Evolutionary conservation across 2,329 filamentous ascomycete genomes (phyloP), one percentile per base, ranked within the genome.

Genomic region (Neobulgaria alba): DNA sequence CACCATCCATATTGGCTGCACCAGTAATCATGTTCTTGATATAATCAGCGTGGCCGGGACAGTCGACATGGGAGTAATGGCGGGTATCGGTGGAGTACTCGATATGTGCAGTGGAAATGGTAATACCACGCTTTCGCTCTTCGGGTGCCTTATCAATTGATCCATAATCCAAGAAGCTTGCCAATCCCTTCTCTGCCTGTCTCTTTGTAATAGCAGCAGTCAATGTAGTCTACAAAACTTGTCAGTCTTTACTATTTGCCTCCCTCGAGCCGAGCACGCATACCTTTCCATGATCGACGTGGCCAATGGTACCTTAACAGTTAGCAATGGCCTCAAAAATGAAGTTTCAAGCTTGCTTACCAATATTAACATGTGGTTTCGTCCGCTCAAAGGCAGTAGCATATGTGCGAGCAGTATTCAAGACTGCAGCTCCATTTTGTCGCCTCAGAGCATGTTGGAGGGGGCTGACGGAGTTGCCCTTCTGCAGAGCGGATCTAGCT

Each of bases 11-110:
- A 75, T 88, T 94, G 60, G 93, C 90, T 50, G 92, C 89, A 80
- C 92, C 92, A 55, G 92, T 98, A 67, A 98, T 98, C 92, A 98
- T 98, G 82, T 98, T 98, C 80, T 98, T 98, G 75, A 98, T 96
- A 77, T 98, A 98, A 87, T 98, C 92, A 69, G 92, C 92, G 82
- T 98, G 92, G 69, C 92, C 92, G 45, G 92, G 92, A 70, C 92
- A 98, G 78, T 98, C 92, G 73, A 98, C 92, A 78, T 98, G 92
- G 60, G 92, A 92, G 72, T 98, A 98, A 74, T 98, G 92, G 62
- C 92, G 83, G 63, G 73, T 75, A 0, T 95, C 86, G 65, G 92
- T 98, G 57, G 86, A 71, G 75, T 96, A 98, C 73, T 98, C 92
- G 71, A 98, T 94, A 71, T 98, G 92, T 54, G 92, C 87, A 41